Base-by-base conservation (phyloP, 345 rosid species). In the Linum usitatissimum region DNA sequence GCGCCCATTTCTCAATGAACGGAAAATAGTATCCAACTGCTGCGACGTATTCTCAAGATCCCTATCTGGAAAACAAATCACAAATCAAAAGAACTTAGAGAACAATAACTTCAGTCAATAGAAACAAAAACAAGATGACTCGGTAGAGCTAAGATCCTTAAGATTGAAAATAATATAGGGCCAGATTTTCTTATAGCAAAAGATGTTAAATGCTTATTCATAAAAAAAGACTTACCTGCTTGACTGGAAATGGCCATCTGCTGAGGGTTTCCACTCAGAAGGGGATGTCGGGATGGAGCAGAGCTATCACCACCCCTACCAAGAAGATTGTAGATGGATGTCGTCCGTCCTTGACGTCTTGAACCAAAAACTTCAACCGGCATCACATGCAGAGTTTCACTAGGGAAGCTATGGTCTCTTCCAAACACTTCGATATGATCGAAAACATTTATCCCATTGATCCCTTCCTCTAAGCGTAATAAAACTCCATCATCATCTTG, bases 331-430 rank as follows among this genome's bases (percentile, higher is more conserved):
- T 92, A 92, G 65, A 92, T 92, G 53, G 98, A 92, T 39, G 98
- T 89, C 28, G 96, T 92, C 53, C 98, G 84, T 19, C 91, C 91
- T 72, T 81, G 98, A 72, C 96, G 96, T 70, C 98, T 81, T 18
- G 98, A 92, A 72, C 98, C 95, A 74, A 92, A 89, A 76, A 89
- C 83, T 71, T 92, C 98, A 65, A 89, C 98, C 13, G 96, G 98
- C 96, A 92, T 92, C 62, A 92, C 87, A 74, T 77, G 96, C 48
- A 92, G 88, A 63, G 93, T 78, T 63, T 92, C 96, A 76, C 83
- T 83, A 23, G 93, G 78, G 73, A 92, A 92, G 80, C 78, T 76
- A 68, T 86, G 82, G 68, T 89, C 88, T 79, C 93, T 84, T 45
- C 90, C 84, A 75, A 92, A 83, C 77, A 89, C 96, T 73, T 87